phyloP scores from a whole-genome alignment of 2,329 filamentous ascomycete species.

The Alternaria triticina region DNA sequence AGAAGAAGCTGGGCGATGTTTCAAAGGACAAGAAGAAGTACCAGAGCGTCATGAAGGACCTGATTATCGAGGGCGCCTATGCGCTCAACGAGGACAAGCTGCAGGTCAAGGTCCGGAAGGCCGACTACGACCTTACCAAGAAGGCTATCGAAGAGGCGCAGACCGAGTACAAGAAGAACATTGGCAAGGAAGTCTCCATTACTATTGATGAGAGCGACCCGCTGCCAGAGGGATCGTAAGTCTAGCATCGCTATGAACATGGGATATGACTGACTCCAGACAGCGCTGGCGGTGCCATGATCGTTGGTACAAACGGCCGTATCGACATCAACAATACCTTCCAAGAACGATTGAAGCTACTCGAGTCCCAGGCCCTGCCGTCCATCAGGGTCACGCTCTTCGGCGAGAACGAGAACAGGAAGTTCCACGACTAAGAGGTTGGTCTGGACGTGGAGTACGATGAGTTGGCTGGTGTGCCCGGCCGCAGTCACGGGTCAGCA shows the following conservation, averaged over 20 bases:
- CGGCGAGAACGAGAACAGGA: constrained; percentile 92
- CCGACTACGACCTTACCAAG: constrained; percentile 76
- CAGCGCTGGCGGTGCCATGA: constrained; percentile 82
- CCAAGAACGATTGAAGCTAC: constrained; percentile 83
- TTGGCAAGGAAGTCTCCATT: constrained; percentile 71
- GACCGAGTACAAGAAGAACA: constrained; percentile 82
- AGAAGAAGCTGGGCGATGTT: constrained; percentile 71
- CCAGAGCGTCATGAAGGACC: constrained; percentile 74
- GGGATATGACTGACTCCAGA: constrained; percentile 11
- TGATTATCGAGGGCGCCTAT: constrained; percentile 90
- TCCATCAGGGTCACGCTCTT: constrained; percentile 86
- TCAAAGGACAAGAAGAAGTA: constrained; percentile 77
- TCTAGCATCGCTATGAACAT: background rate
- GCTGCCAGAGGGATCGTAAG: constrained; percentile 83
- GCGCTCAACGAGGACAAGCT: constrained; percentile 82
- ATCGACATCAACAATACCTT: constrained; percentile 99
- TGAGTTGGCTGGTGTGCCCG: background rate
- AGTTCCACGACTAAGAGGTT: constrained; percentile 79
- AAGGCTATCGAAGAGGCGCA: constrained; percentile 78
- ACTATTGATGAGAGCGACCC: constrained; percentile 79
- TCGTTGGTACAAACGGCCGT: constrained; percentile 85
- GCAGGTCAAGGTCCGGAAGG: constrained; percentile 76
- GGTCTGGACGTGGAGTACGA: background rate
- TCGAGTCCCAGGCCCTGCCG: constrained; percentile 85
- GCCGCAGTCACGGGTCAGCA: background rate